Percentiles rank a stretch among this genome's conserved stretches.
These are phyloP conservation scores for Clavariopsis aquatica DNA, from an alignment of 495 filamentous ascomycete genomes.

Conservation along the genomic window DNA sequence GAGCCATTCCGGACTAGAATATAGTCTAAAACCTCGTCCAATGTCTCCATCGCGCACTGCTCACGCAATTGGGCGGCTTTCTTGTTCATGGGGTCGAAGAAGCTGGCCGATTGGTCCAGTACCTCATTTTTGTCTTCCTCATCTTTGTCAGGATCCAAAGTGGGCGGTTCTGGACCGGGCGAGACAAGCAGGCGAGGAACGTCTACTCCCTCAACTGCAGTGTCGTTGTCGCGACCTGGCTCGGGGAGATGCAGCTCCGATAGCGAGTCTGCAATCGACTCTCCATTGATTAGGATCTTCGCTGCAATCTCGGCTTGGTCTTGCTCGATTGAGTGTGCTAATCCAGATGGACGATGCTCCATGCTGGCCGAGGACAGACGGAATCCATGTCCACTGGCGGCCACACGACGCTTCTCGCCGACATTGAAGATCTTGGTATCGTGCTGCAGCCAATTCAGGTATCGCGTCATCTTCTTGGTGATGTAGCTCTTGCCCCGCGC, in stretches of 20 bases:
- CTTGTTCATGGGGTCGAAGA: conserved; percentile 91
- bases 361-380: conserved; percentile 23
- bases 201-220: conserved; percentile 9
- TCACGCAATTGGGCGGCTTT: conserved; percentile 81
- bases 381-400: conserved; percentile 56
- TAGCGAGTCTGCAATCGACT: conserved; percentile 11
- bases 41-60: conserved; percentile 85
- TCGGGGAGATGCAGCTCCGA: conserved; percentile 21
- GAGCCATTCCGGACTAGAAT: conserved; percentile 78
- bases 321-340: conserved; percentile 7
- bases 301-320: conserved; percentile 38
- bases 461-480: conserved; percentile 93
- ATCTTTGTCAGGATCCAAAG: conserved; percentile 11
- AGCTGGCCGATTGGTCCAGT: conserved; percentile 85
- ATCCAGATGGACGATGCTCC: conserved; percentile 12
- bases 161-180: conserved; percentile 23
- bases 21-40: conserved; percentile 89
- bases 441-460: conserved; percentile 96
- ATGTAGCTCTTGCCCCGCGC: conserved; percentile 97
- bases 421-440: conserved; percentile 96
- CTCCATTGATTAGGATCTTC: conserved; percentile 45
- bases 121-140: conserved; percentile 44
- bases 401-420: conserved; percentile 81
- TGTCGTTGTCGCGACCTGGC: conserved; percentile 3
- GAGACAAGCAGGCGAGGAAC: conserved; percentile 31